Evolutionary conservation across 1,284 basidiomycete genomes (phyloP), one percentile per base, ranked within the genome.

Genomic region (Ceratobasidium sp.): DNA sequence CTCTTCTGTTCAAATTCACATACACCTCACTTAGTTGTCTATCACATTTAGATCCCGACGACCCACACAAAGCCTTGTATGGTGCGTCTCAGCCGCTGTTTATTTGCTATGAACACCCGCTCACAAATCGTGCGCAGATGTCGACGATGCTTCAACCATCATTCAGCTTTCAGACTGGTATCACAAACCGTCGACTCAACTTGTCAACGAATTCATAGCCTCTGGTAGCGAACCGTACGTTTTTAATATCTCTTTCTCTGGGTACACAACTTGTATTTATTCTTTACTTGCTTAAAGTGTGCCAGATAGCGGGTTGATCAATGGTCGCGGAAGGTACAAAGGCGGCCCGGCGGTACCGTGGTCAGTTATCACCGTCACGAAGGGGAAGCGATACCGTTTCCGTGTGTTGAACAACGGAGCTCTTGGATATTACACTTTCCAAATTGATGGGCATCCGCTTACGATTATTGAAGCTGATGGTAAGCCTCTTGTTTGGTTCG

Each of bases 241-340:
- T 41, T 73, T 31, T 50, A 29, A 47, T 71, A 33, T 50, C 53
- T 11, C 75, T 59, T 31, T 54, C 22, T 36, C 17, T 54, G 14
- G 41, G 62, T 53, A 19, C 0, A 17, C 53, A 8, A 79, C 27
- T 81, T 79, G 3, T 47, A 7, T 8, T 77, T 50, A 45, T 78
- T 27, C 80, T 80, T 33, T 48, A 29, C 73, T 78, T 50, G 80
- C 80, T 11, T 79, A 80, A 7, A 79, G 79, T 1, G 79, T 80
- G 0, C 82, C 86, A 0, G 80, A 87, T 66, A 82, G 85, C 0
- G 87, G 86, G 1, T 79, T 88, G 22, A 83, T 90, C 78, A 89
- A 90, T 69, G 88, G 89, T 1, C 77, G 80, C 24, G 88, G 87
- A 4, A 81, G 84, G n/a, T 87, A 80, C 77, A 75, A 80, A 11